Conservation (phyloP, 2,329 filamentous ascomycete species). For the Cadophora gregata region DNA sequence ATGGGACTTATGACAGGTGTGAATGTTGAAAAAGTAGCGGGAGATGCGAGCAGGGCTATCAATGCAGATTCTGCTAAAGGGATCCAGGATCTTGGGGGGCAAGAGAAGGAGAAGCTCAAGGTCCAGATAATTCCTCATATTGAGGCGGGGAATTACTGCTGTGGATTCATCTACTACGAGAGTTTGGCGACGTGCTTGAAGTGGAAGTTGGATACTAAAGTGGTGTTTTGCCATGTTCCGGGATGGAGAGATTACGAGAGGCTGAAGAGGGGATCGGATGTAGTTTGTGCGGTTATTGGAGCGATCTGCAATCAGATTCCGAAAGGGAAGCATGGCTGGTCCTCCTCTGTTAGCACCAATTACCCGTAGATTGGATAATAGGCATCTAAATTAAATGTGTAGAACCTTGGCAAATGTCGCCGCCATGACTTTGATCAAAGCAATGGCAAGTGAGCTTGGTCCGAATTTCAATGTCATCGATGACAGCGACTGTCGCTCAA, state of each 20-base stretch:
- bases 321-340: background rate
- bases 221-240: conserved; percentile 1
- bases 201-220: conserved; percentile 6
- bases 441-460: too few relatives aligned
- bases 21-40: background rate
- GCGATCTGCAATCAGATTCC: background rate
- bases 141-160: conserved; percentile 3
- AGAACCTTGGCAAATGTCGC: background rate
- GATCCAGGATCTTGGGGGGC: background rate
- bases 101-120: background rate
- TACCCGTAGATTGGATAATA: background rate
- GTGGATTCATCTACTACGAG: conserved; percentile 11
- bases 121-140: conserved; percentile 1
- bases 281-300: background rate
- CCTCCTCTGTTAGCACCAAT: background rate
- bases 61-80: background rate
- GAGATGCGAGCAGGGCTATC: background rate
- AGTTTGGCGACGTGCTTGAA: conserved; percentile 11
- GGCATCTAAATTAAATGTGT: background rate
- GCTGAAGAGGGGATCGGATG: background rate
- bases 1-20: background rate
- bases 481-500: background rate
- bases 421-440: too few relatives aligned
- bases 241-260: conserved; percentile 5
- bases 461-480: background rate